A percentile compares a stretch with the other conserved stretches of the same genome.
Evolutionary conservation across 768 basidiomycete species (phyloP).

Genomic region (Boletellus emodensis): DNA sequence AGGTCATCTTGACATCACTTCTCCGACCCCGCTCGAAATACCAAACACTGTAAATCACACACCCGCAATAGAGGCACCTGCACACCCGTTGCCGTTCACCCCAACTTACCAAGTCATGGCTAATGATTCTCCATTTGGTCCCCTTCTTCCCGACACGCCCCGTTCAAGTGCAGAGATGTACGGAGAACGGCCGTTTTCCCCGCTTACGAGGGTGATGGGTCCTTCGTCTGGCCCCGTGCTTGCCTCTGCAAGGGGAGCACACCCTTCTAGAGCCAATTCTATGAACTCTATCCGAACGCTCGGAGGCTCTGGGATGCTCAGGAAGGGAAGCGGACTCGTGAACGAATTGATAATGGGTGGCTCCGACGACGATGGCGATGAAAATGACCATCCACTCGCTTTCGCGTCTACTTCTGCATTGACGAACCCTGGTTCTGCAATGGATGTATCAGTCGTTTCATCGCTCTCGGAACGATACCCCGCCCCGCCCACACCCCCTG

Average conservation of each 20-base stretch:
- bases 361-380: slow-evolving; percentile 1
- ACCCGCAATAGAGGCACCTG: background rate
- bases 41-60: background rate
- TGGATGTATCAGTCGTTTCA: slow-evolving; percentile 11
- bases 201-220: slow-evolving; percentile 22
- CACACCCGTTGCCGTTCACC: slow-evolving; percentile 14
- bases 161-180: slow-evolving; percentile 28
- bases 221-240: no score
- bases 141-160: slow-evolving; percentile 27
- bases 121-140: slow-evolving; percentile 30
- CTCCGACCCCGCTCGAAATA: slow-evolving; percentile 13
- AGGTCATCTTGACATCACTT: background rate
- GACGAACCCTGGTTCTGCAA: background rate
- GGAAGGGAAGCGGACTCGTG: slow-evolving; percentile 18
- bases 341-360: slow-evolving; percentile 7
- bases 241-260: slow-evolving; percentile 6
- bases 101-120: slow-evolving; percentile 13
- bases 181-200: slow-evolving; percentile 26
- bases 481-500: slow-evolving; percentile 25
- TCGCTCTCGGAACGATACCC: slow-evolving; percentile 32
- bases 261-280: slow-evolving; percentile 14
- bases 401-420: slow-evolving; percentile 1
- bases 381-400: background rate
- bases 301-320: slow-evolving; percentile 5
- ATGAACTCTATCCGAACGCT: slow-evolving; percentile 5